Percentiles rank a stretch among this genome's conserved stretches.
Evolutionary conservation across 2,329 filamentous ascomycete species (phyloP).

Genomic region (Fusarium anthophilum): DNA sequence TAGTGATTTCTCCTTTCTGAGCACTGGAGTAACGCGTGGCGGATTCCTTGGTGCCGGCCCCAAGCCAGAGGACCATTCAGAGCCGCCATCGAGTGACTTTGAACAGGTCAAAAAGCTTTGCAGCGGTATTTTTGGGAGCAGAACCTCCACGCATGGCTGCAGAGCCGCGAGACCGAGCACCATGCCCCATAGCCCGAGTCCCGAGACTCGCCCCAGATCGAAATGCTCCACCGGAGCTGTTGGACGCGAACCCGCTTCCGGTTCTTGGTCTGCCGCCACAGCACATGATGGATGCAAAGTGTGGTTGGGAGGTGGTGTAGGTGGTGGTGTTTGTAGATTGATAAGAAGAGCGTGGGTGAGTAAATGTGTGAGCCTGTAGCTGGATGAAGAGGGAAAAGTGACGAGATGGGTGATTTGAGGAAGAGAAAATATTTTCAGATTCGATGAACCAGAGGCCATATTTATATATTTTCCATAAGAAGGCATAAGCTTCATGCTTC

Average conservation of each 20-base stretch:
- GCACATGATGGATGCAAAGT: background rate
- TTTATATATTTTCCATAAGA: rapidly evolving
- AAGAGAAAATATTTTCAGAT: no score
- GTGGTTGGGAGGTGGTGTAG: no score
- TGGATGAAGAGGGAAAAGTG: no score
- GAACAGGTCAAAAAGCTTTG: rapidly evolving
- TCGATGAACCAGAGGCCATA: no score
- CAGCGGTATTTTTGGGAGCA: rapidly evolving
- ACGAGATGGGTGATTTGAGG: no score
- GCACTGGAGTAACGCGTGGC: no score
- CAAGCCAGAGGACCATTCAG: background rate
- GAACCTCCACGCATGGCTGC: background rate
- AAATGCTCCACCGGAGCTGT: background rate
- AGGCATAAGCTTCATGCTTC: no score
- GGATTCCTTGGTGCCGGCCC: no score
- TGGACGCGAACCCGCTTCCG: no score
- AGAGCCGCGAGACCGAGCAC: background rate
- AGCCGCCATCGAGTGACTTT: background rate
- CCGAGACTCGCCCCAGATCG: background rate
- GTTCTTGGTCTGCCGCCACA: background rate
- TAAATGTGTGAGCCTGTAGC: no score
- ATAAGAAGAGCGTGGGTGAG: rapidly evolving
- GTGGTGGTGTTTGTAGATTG: no score
- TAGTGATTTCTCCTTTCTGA: no score
- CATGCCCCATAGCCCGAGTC: background rate